phyloP scores from a whole-genome alignment of 2,329 filamentous ascomycete species.

The Calonectria hawksworthii region DNA sequence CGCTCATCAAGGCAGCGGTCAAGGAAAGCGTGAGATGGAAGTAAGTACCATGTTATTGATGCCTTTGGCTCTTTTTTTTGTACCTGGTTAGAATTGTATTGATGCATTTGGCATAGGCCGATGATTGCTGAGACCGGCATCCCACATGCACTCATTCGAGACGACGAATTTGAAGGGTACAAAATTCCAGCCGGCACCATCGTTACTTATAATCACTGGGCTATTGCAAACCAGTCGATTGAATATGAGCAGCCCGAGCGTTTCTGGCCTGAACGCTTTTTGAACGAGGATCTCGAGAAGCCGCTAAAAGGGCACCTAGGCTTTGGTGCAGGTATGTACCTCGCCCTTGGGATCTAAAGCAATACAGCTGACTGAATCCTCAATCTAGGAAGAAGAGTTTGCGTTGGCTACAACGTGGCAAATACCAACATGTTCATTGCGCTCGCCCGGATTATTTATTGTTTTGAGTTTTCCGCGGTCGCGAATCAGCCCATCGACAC shows the following conservation, averaged over 20 bases:
- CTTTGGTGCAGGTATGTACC: conserved; percentile 20
- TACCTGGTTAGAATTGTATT: neutral
- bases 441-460: neutral
- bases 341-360: accelerated
- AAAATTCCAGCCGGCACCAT: conserved; percentile 14
- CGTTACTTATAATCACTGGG: conserved; percentile 19
- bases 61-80: too few species aligned
- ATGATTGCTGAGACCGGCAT: neutral
- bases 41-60: neutral
- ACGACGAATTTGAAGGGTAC: conserved; percentile 22
- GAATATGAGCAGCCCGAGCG: conserved; percentile 4
- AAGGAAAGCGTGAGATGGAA: conserved; percentile 9
- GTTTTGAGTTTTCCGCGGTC: neutral
- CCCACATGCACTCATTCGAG: neutral
- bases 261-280: conserved; percentile 17
- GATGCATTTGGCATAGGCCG: neutral
- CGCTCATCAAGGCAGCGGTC: conserved; percentile 5
- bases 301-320: conserved; percentile 20
- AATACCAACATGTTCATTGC: conserved; percentile 8
- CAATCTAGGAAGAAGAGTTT: neutral
- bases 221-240: neutral
- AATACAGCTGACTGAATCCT: neutral
- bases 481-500: neutral
- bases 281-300: conserved; percentile 6
- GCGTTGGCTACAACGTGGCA: conserved; percentile 14